Base-by-base conservation (phyloP, 2,329 filamentous ascomycete genomes). In the Stagonosporopsis vannaccii region DNA sequence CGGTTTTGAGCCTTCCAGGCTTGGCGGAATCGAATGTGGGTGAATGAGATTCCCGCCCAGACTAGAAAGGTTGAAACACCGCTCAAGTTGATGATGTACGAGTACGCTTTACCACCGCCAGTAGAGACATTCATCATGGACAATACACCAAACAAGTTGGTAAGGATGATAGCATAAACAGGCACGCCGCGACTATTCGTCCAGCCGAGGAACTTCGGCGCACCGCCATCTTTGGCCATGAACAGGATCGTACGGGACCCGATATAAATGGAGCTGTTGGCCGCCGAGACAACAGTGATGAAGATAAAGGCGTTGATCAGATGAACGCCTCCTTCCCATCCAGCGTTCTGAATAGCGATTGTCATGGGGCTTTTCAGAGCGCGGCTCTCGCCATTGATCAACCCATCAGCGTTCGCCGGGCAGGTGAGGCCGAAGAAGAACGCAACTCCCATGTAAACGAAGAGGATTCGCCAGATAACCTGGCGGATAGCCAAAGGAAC, bases 251-350 rank as follows among this genome's bases (percentile, higher is more conserved):
- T 92, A 20, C 90, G 85, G 3, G 88, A 90, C 40, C 86, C 87
- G 62, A 93, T 90, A 72, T 92, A 93, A 59, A 93, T 89, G 8
- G 87, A 90, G 48, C 85, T 87, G 75, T 93, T 93, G 63, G 68
- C 71, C 1, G 71, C 70, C 4, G 65, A 69, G 17, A 92, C 77
- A 50, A 89, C 90, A 4, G 90, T 91, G 17, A 91, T 78, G 40
- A 92, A 66, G 40, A 73, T 73, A 55, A 72, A 70, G 2, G 87
- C 88, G 62, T 93, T 93, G 78, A 93, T 89, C 1, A 93, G 82
- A 69, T 93, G 86, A 1, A 90, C 88, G 51, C 88, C 90, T 23
- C 84, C 85, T 51, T 88, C 75, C 84, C 88, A 92, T 1, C 90
- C 90, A 1, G 90, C 90, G 56, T 85, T 90, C 59, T 89, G 85